These are phyloP conservation scores for Alloteropsis semialata DNA, from an alignment of 176 grass and related monocot species.

Conservation along the genomic window DNA sequence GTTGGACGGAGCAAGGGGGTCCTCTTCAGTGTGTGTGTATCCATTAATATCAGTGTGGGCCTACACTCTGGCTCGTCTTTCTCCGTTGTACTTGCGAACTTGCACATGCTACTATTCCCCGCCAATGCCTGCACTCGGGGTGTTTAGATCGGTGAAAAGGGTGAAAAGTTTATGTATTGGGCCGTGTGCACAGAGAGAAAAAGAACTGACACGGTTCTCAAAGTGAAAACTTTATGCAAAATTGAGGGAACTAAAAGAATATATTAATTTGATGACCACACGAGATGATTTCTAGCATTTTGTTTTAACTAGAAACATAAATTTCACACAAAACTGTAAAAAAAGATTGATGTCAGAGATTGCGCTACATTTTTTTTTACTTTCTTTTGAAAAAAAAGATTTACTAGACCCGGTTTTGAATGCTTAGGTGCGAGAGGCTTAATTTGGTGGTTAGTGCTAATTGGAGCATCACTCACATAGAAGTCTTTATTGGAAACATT, in stretches of 20 bases:
- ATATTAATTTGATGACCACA: not conserved
- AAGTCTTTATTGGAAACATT: no score
- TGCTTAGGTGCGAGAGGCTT: not conserved
- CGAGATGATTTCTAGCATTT: not conserved
- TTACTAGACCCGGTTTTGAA: not conserved
- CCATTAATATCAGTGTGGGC: constrained; percentile 23
- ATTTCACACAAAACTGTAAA: not conserved
- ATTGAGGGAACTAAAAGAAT: no score
- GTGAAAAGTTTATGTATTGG: no score
- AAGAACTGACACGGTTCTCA: no score
- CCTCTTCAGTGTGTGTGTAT: constrained; percentile 26
- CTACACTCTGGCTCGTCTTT: constrained; percentile 4
- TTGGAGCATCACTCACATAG: not conserved
- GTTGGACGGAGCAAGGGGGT: not conserved
- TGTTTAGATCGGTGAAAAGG: no score
- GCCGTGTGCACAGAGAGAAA: no score
- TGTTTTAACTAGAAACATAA: not conserved
- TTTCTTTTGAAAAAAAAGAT: no score
- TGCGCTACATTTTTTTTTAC: no score
- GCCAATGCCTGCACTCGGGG: not conserved
- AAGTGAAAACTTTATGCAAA: no score
- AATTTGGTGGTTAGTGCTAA: not conserved
- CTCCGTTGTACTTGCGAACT: constrained; percentile 20
- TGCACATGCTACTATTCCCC: constrained; percentile 10
- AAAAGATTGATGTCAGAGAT: no score